Conservation (phyloP, 2,329 filamentous ascomycete genomes). For the Alternaria incomplexa region DNA sequence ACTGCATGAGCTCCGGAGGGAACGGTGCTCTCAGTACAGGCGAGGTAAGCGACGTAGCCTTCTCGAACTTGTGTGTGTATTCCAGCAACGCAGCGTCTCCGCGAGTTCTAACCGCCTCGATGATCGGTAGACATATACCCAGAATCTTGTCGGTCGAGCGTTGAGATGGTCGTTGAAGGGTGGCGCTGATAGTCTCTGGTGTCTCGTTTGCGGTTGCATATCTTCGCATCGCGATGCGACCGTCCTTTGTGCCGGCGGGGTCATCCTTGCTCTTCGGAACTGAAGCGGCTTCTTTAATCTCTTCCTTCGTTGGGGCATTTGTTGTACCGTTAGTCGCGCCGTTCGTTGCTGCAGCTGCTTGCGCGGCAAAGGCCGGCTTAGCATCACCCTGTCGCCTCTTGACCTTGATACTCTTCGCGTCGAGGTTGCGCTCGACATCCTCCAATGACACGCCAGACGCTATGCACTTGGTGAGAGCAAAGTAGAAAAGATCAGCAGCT, state of each 20-base stretch:
- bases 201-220: constrained; percentile 72
- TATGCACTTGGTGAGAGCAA: constrained; percentile 88
- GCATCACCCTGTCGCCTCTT: constrained; percentile 92
- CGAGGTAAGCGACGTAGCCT: constrained; percentile 86
- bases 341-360: constrained; percentile 56
- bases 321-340: constrained; percentile 21
- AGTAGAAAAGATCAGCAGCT: constrained; percentile 94
- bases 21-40: constrained; percentile 92
- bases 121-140: constrained; percentile 88
- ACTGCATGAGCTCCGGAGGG: constrained; percentile 81
- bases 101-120: constrained; percentile 80
- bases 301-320: constrained; percentile 44
- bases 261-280: constrained; percentile 61
- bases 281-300: constrained; percentile 59
- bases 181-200: constrained; percentile 70
- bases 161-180: constrained; percentile 87
- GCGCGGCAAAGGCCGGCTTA: constrained; percentile 89
- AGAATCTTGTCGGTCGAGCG: constrained; percentile 94
- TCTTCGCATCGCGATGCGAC: constrained; percentile 81
- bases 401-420: constrained; percentile 93
- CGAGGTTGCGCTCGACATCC: constrained; percentile 90
- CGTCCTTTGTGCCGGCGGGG: constrained; percentile 55
- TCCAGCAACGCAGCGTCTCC: constrained; percentile 88
- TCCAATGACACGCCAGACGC: constrained; percentile 82
- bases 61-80: constrained; percentile 98